Percentiles rank a stretch among this genome's conserved stretches.
phyloP scores from a whole-genome alignment of 1,139 yeast genomes.

The Zygosaccharomyces sapae region DNA sequence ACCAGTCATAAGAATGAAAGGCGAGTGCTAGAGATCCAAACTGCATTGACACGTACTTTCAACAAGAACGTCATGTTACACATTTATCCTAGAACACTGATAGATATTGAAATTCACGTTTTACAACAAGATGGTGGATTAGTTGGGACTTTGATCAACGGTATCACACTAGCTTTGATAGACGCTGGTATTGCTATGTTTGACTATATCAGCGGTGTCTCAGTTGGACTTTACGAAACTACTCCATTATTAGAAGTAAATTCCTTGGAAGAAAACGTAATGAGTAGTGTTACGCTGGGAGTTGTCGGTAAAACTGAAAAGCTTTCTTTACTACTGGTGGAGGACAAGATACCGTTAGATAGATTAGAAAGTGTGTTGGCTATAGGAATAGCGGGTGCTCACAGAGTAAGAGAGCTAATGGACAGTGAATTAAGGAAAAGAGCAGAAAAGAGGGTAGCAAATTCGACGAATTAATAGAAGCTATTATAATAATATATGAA shows the following conservation, averaged over 20 bases:
- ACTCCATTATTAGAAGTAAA: slow-evolving; percentile 79
- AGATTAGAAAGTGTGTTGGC: slow-evolving; percentile 70
- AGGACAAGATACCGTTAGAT: slow-evolving; percentile 83
- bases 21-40: slow-evolving; percentile 70
- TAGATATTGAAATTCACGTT: slow-evolving; percentile 69
- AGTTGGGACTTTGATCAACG: slow-evolving; percentile 73
- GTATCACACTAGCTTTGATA: slow-evolving; percentile 80
- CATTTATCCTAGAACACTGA: slow-evolving; percentile 77
- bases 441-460: slow-evolving; percentile 47
- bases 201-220: slow-evolving; percentile 78
- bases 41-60: slow-evolving; percentile 73
- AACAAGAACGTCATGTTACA: slow-evolving; percentile 72
- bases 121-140: slow-evolving; percentile 90
- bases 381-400: slow-evolving; percentile 89
- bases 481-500: neutral
- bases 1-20: slow-evolving; percentile 52
- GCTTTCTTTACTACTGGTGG: slow-evolving; percentile 67
- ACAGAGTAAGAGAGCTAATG: slow-evolving; percentile 76
- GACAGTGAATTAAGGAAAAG: slow-evolving; percentile 75
- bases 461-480: slow-evolving; percentile 19
- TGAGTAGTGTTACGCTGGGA: slow-evolving; percentile 77
- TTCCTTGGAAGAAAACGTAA: slow-evolving; percentile 74
- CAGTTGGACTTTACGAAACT: slow-evolving; percentile 74
- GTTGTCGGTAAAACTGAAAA: slow-evolving; percentile 80
- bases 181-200: slow-evolving; percentile 96